Conservation (phyloP, 2,329 filamentous ascomycete species). For the Arthrobotrys conoides region DNA sequence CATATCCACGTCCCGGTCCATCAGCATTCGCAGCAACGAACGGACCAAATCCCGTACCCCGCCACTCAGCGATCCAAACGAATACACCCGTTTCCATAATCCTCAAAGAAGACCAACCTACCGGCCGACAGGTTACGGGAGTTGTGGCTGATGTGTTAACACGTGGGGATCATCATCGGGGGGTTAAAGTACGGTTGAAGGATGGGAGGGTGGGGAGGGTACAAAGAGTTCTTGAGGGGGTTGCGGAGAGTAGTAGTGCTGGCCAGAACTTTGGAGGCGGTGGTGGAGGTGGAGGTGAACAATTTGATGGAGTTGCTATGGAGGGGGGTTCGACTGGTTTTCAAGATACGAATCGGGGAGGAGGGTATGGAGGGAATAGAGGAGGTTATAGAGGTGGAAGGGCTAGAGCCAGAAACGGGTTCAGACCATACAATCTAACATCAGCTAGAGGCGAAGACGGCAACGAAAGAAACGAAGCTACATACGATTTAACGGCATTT, state of each 20-base stretch:
- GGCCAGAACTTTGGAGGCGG: slow-evolving; percentile 30
- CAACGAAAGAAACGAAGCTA: slow-evolving; percentile 66
- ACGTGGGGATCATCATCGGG: slow-evolving; percentile 80
- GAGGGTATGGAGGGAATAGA: slow-evolving; percentile 8
- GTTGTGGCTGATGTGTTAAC: slow-evolving; percentile 78
- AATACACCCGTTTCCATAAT: slow-evolving; percentile 80
- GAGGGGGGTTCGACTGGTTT: slow-evolving; percentile 1
- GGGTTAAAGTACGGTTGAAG: slow-evolving; percentile 81
- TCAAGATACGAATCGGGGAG: not conserved
- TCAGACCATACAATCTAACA: slow-evolving; percentile 58
- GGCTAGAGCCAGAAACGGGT: slow-evolving; percentile 43
- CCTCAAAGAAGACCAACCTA: slow-evolving; percentile 81
- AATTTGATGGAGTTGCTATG: not conserved
- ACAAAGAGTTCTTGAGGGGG: slow-evolving; percentile 72
- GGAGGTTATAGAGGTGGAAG: slow-evolving; percentile 28
- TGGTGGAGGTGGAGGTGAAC: slow-evolving; percentile 28
- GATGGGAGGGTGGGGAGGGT: slow-evolving; percentile 82
- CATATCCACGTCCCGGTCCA: slow-evolving; percentile 63
- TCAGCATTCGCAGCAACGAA: slow-evolving; percentile 65
- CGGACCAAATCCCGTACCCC: slow-evolving; percentile 67
- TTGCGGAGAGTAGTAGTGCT: slow-evolving; percentile 10
- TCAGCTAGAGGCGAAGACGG: slow-evolving; percentile 63
- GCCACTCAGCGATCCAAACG: slow-evolving; percentile 72
- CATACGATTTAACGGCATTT: slow-evolving; percentile 71
- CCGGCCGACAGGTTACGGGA: slow-evolving; percentile 79